Evolutionary conservation across 2,329 filamentous ascomycete species (phyloP), one percentile per base, ranked within the genome.

Genomic region (Colletotrichum sp.): DNA sequence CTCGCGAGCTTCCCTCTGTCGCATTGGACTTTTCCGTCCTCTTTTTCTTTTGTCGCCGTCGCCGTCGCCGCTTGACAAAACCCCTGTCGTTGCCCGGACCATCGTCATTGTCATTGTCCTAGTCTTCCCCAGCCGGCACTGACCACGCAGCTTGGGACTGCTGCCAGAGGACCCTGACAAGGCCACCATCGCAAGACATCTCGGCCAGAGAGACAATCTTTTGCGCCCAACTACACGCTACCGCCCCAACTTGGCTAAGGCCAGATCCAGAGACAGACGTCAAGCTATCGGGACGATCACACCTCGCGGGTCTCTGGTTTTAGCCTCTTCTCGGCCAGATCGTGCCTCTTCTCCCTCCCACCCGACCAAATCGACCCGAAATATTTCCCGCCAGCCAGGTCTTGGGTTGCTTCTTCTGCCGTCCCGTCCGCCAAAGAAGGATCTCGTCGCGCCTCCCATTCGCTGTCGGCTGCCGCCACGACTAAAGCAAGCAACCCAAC

Each of bases 221-320:
- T 52, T 52, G 44, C 44, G 44, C 44, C 44, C 44, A 32, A 64
- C 60, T 57, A 30, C 28, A 34, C 22, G n/a, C 65, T 30, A 52
- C 55, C 25, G 52, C 11, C 55, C 67, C 13, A 27, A 39, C n/a
- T 60, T 25, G 44, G 44, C 66, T 36, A 55, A 44, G 39, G 16
- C 32, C 52, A 39, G 44, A 30, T 67, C 60, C 67, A 74, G 59
- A 64, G 72, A 68, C 52, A 68, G 27, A 30, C 36, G 22, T 60
- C 39, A 52, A 68, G 36, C 25, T 60, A 70, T 57, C 52, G 44
- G 57, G 67, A 57, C 73, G 69, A 75, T 64, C 73, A 72, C 73
- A 68, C 73, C 69, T 73, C 39, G 15, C 69, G 36, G 55, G 57
- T 68, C 60, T 48, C 34, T 61, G 61, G 36, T 36, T 28, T 68